Evolutionary conservation across 2,329 filamentous ascomycete genomes (phyloP).

Genomic region (Stachybotrys echinatus): DNA sequence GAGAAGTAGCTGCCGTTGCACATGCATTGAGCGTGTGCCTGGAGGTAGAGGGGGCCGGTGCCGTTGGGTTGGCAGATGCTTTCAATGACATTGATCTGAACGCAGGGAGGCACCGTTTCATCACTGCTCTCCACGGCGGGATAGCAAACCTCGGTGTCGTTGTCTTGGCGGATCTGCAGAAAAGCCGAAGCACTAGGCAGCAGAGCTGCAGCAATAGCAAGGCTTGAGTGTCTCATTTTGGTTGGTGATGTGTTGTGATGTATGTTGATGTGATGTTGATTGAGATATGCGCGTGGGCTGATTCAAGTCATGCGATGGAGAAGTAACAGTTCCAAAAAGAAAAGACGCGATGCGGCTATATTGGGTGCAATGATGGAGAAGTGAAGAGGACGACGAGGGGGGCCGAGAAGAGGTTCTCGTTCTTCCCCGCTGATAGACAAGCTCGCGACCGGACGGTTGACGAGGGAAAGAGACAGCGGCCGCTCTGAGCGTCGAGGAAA

Average conservation of each 20-base stretch:
- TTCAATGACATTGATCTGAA: slow-evolving; percentile 22
- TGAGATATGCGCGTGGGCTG: too few species aligned
- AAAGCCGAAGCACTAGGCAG: slow-evolving; percentile 6
- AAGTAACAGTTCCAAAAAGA: background rate
- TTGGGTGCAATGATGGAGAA: background rate
- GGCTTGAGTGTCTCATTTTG: slow-evolving; percentile 11
- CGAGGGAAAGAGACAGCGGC: background rate
- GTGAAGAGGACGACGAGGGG: too few species aligned
- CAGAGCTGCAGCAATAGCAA: slow-evolving; percentile 6
- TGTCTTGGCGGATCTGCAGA: background rate
- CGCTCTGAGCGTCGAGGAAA: background rate
- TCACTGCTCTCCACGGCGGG: background rate
- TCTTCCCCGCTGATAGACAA: background rate
- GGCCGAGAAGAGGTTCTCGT: background rate
- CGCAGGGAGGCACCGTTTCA: slow-evolving; percentile 18
- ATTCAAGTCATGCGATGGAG: background rate
- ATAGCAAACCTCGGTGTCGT: slow-evolving; percentile 7
- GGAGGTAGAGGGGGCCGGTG: slow-evolving; percentile 13
- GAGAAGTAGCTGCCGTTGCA: slow-evolving; percentile 37
- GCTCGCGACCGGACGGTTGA: background rate
- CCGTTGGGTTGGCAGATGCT: slow-evolving; percentile 22
- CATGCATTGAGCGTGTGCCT: slow-evolving; percentile 31
- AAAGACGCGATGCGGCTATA: background rate
- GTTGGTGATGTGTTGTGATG: background rate
- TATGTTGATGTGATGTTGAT: too few species aligned